Evolutionary conservation across 2,329 filamentous ascomycete species (phyloP), one percentile per base, ranked within the genome.

Genomic region (Calonectria multiphialidica): DNA sequence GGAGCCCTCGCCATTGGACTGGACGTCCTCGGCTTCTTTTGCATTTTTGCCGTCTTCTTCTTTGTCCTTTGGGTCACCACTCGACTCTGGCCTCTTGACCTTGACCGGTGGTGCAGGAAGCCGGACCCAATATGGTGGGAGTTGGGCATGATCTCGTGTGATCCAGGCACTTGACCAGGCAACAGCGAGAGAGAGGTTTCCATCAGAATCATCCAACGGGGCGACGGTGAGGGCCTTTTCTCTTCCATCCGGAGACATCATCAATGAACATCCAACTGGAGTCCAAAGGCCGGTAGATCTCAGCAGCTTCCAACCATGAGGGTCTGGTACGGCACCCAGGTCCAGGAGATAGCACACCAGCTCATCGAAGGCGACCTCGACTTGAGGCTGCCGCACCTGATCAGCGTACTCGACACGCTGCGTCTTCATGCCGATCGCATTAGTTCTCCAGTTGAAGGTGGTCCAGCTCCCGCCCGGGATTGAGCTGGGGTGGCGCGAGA

Each of bases 401-500:
- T 89, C 88, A 10, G 87, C 88, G 75, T 93, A 93, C 79, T 93
- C 90, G 45, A 93, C 86, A 40, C 91, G 86, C 82, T 92, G 91
- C 16, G 89, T 89, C 78, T 90, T 91, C 67, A 89, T 84, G 1
- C 91, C 91, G 28, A 92, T 91, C 3, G 88, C 84, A 74, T 92
- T 87, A n/a, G 88, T 88, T 76, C 88, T 88, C 91, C 91, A 93
- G 81, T 93, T 89, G 79, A 93, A 92, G 0, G 88, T 88, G 0
- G 91, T 92, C 91, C 91, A 93, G 33, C 85, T 88, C 0, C 91
- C 91, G 2, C 91, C 91, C 0, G 89, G 88, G 50, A 92, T 88
- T 15, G 81, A 82, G 57, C 88, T 90, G 0, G 88, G 87, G 66
- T 88, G 84, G 2, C 84, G 81, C 45, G 87, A 87, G 3, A 91